phyloP scores from a whole-genome alignment of 2,329 filamentous ascomycete species.

The Claviceps sp. region DNA sequence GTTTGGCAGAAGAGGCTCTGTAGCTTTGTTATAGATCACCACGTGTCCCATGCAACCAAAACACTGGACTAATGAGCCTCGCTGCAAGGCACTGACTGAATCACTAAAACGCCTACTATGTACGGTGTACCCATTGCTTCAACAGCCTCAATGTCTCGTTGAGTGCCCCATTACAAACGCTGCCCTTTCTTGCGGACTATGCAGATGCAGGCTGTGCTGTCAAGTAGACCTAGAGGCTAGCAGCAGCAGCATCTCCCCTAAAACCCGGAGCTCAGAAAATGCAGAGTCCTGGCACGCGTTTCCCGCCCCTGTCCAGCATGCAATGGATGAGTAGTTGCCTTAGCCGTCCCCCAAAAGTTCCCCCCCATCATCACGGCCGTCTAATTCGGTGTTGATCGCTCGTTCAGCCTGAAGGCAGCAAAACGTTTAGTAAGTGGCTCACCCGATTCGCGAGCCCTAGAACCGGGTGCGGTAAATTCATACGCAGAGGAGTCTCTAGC shows the following conservation, averaged over 20 bases:
- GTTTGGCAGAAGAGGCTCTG: neutral
- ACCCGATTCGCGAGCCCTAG: constrained; percentile 22
- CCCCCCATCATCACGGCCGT: neutral
- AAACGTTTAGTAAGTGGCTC: constrained; percentile 52
- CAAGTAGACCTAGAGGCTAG: too few species aligned
- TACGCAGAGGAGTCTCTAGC: constrained; percentile 12
- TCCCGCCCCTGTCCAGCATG: neutral
- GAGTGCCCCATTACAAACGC: too few species aligned
- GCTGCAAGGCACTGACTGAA: neutral
- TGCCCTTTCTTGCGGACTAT: too few species aligned
- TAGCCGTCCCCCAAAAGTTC: neutral
- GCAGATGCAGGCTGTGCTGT: too few species aligned
- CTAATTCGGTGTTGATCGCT: constrained; percentile 13
- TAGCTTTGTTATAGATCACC: neutral
- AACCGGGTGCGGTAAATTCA: constrained; percentile 3
- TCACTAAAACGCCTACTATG: too few species aligned
- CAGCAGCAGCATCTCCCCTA: too few species aligned
- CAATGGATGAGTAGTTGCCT: neutral
- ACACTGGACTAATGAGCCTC: neutral
- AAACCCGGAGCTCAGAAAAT: neutral
- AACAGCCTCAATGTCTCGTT: too few species aligned
- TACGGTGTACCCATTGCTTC: too few species aligned
- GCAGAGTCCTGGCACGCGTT: neutral
- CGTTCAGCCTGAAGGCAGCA: constrained; percentile 51
- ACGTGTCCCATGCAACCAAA: neutral